phyloP scores from a whole-genome alignment of 805 yeast species.

The Kuraishia cidri region DNA sequence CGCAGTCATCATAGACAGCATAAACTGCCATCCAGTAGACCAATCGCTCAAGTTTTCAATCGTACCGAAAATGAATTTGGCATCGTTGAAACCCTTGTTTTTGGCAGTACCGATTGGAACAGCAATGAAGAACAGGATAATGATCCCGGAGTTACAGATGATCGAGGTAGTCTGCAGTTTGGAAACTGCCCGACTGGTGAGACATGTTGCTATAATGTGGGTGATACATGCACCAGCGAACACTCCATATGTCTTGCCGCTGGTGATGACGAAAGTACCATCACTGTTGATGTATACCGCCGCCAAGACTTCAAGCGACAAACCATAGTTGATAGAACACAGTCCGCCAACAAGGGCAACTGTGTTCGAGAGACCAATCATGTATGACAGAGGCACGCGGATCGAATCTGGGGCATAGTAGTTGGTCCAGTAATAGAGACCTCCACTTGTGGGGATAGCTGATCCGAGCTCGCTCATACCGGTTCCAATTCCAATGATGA shows the following conservation, averaged over 20 bases:
- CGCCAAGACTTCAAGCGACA: constrained; percentile 31
- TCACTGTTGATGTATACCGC: constrained; percentile 30
- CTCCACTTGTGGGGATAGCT: constrained; percentile 55
- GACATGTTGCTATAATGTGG: constrained; percentile 26
- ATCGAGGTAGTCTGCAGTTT: constrained; percentile 30
- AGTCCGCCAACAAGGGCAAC: constrained; percentile 31
- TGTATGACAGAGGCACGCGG: constrained; percentile 27
- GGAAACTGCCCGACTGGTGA: constrained; percentile 29
- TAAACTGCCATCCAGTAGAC: constrained; percentile 31
- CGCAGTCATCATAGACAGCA: constrained; percentile 35
- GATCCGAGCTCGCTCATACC: constrained; percentile 55
- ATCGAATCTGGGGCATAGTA: constrained; percentile 29
- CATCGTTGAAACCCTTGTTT: constrained; percentile 19
- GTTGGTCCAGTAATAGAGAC: constrained; percentile 46
- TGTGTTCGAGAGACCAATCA: constrained; percentile 34
- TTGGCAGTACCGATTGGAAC: constrained; percentile 32
- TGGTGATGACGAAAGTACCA: constrained; percentile 28
- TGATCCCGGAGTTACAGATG: constrained; percentile 23
- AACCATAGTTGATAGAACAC: constrained; percentile 34
- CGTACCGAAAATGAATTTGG: constrained; percentile 25
- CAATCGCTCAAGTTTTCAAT: constrained; percentile 24
- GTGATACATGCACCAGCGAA: constrained; percentile 31
- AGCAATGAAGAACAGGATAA: constrained; percentile 31
- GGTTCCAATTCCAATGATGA: constrained; percentile 43
- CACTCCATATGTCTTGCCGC: constrained; percentile 30